Evolutionary conservation across 805 yeast genomes (phyloP).

Genomic region (Ogataea sp.): DNA sequence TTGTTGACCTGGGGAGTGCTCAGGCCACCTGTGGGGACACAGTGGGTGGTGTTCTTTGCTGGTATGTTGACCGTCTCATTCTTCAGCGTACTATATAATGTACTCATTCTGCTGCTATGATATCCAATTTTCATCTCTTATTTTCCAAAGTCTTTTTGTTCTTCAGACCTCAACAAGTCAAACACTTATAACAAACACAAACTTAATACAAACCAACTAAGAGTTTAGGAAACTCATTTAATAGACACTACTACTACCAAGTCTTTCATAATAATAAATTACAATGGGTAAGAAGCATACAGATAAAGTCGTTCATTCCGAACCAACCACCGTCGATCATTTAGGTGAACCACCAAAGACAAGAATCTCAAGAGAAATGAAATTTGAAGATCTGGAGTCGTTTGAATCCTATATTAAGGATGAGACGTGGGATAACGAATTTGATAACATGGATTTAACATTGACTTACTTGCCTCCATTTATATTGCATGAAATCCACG

Average conservation of each 20-base stretch:
- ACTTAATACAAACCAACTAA: background rate
- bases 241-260: background rate
- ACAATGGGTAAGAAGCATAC: constrained; percentile 19
- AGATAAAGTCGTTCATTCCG: constrained; percentile 11
- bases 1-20: too few species aligned
- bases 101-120: background rate
- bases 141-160: too few species aligned
- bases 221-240: background rate
- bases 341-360: constrained; percentile 19
- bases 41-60: too few species aligned
- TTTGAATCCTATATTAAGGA: constrained; percentile 61
- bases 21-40: too few species aligned
- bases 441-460: constrained; percentile 59
- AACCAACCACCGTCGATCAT: constrained; percentile 24
- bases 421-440: constrained; percentile 72
- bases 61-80: too few species aligned
- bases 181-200: background rate
- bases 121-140: too few species aligned
- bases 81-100: background rate
- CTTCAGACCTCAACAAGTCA: background rate
- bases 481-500: constrained; percentile 55
- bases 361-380: constrained; percentile 21
- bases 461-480: constrained; percentile 69
- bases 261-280: background rate
- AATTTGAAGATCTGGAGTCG: constrained; percentile 54